These are phyloP conservation scores for Clonostachys rhizophaga DNA, from an alignment of 2,329 filamentous ascomycete genomes.

Conservation along the genomic window DNA sequence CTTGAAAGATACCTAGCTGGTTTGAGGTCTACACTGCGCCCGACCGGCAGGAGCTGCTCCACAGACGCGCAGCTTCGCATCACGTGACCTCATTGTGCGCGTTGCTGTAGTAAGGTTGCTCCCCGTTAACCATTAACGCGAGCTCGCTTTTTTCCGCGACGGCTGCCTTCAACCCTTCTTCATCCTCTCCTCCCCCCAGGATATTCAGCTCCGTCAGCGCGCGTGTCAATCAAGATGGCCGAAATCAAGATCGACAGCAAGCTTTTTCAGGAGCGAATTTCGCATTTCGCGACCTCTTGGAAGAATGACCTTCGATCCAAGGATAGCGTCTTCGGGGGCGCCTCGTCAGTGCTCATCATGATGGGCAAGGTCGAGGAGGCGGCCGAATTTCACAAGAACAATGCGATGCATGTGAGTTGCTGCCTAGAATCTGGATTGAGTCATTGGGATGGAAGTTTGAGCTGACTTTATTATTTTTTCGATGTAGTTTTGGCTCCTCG, in stretches of 20 bases:
- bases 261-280: slow-evolving; percentile 89
- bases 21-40: background rate
- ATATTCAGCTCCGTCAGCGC: slow-evolving; percentile 10
- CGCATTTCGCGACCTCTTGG: slow-evolving; percentile 85
- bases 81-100: slow-evolving; percentile 23
- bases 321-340: slow-evolving; percentile 81
- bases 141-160: slow-evolving; percentile 32
- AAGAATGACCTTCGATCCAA: slow-evolving; percentile 90
- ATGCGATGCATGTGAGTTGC: slow-evolving; percentile 80
- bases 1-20: too few species aligned
- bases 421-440: background rate
- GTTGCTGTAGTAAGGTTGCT: slow-evolving; percentile 4
- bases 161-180: slow-evolving; percentile 12
- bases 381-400: slow-evolving; percentile 88
- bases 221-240: slow-evolving; percentile 46
- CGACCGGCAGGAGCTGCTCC: too few species aligned
- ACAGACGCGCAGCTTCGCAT: slow-evolving; percentile 4
- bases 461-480: slow-evolving; percentile 6
- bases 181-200: slow-evolving; percentile 13
- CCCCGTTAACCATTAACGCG: slow-evolving; percentile 32
- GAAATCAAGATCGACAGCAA: slow-evolving; percentile 95
- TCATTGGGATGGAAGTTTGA: background rate
- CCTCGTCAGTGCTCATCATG: slow-evolving; percentile 78
- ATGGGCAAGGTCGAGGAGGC: slow-evolving; percentile 94
- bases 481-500: slow-evolving; percentile 88